phyloP scores from a whole-genome alignment of 2,329 filamentous ascomycete species.

The Microdochium nivale region DNA sequence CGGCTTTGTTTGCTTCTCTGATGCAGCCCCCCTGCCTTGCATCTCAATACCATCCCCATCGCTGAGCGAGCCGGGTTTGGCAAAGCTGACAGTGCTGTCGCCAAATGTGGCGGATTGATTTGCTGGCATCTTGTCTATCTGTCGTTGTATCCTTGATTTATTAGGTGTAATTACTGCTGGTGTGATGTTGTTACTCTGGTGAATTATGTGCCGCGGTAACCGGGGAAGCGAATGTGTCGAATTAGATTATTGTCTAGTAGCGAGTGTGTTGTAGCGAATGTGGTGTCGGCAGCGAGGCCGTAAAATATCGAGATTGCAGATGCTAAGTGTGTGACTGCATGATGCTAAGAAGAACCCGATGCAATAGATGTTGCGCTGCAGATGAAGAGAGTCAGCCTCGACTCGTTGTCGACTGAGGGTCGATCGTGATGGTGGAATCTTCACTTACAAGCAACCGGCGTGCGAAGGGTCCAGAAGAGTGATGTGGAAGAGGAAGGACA shows the following conservation, averaged over 20 bases:
- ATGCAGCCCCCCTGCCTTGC: background rate
- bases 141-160: background rate
- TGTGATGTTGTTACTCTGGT: background rate
- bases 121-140: background rate
- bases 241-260: background rate
- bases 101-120: background rate
- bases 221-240: background rate
- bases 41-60: background rate
- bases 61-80: background rate
- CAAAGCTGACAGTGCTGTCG: background rate
- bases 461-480: too few relatives aligned
- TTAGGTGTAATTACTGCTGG: background rate
- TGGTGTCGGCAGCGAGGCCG: background rate
- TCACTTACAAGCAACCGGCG: too few relatives aligned
- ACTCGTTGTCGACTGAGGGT: background rate
- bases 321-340: background rate
- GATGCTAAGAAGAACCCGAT: background rate
- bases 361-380: background rate
- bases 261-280: background rate
- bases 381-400: background rate
- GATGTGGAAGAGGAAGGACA: too few relatives aligned
- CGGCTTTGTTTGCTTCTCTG: background rate
- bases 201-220: background rate
- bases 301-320: background rate
- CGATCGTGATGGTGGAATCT: background rate